Evolutionary conservation across 1,284 basidiomycete species (phyloP).

Genomic region (Rhodotorula sp.): DNA sequence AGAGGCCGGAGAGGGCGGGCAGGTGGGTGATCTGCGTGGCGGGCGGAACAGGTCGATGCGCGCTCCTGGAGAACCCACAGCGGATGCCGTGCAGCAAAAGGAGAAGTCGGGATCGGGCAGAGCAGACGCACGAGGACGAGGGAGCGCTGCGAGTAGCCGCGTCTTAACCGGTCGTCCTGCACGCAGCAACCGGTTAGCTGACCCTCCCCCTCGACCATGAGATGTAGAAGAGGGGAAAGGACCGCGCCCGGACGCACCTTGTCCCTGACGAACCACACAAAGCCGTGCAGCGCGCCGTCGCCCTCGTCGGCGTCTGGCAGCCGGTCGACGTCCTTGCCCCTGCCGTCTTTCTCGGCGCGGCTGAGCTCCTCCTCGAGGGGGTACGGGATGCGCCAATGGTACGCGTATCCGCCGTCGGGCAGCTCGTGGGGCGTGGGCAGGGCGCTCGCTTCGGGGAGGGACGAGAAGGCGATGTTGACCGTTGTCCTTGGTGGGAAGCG

Average conservation of each 20-base stretch:
- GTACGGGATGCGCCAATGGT: slow-evolving; percentile 39
- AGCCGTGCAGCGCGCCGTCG: slow-evolving; percentile 79
- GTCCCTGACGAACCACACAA: slow-evolving; percentile 56
- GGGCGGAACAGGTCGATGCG: neutral
- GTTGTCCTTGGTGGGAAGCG: slow-evolving; percentile 29
- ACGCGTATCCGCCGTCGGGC: slow-evolving; percentile 55
- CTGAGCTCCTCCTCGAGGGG: slow-evolving; percentile 37
- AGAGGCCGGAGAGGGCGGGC: slow-evolving; percentile 77
- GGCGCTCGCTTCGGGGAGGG: slow-evolving; percentile 69
- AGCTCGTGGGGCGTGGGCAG: slow-evolving; percentile 73
- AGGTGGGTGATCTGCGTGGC: slow-evolving; percentile 61
- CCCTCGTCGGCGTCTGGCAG: slow-evolving; percentile 15
- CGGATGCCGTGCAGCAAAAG: too few relatives aligned
- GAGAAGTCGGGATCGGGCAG: too few relatives aligned
- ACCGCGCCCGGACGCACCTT: slow-evolving; percentile 31
- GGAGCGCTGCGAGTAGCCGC: slow-evolving; percentile 75
- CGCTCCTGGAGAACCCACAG: too few relatives aligned
- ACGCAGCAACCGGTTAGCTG: slow-evolving; percentile 62
- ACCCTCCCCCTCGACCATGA: too few relatives aligned
- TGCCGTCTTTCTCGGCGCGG: slow-evolving; percentile 45
- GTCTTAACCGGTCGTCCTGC: slow-evolving; percentile 66
- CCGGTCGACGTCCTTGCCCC: slow-evolving; percentile 45
- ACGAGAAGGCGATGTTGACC: slow-evolving; percentile 76
- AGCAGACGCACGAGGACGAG: slow-evolving; percentile 28
- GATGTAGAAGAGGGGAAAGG: too few relatives aligned